These are phyloP conservation scores for Caryopteris hybrid DNA, from an alignment of 305 asterid species.

Conservation along the genomic window DNA sequence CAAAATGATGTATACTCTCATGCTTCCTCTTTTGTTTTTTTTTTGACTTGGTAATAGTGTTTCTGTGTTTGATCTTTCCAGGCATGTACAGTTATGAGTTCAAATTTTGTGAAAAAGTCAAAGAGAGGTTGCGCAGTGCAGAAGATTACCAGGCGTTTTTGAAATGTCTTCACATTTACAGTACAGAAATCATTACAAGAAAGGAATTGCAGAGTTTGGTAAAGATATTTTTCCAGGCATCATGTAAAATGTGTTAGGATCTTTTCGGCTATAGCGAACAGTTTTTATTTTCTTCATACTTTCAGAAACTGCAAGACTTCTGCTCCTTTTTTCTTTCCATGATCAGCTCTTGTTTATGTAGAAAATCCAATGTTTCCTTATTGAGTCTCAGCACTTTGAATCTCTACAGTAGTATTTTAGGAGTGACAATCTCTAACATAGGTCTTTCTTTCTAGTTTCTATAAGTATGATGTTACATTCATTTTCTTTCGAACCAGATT, in stretches of 20 bases:
- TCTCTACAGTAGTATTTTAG: slow-evolving; percentile 3
- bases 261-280: background rate
- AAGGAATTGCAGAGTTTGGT: slow-evolving; percentile 87
- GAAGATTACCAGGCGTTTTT: slow-evolving; percentile 91
- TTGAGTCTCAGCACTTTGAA: slow-evolving; percentile 1
- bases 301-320: background rate
- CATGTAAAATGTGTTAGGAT: background rate
- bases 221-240: slow-evolving; percentile 21
- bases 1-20: background rate
- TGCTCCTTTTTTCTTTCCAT: slow-evolving; percentile 1
- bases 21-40: background rate
- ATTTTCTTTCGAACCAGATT: background rate
- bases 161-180: slow-evolving; percentile 90
- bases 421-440: background rate
- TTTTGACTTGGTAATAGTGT: slow-evolving; percentile 8
- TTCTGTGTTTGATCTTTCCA: slow-evolving; percentile 36
- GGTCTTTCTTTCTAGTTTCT: slow-evolving; percentile 4
- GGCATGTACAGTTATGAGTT: slow-evolving; percentile 72
- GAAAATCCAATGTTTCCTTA: background rate
- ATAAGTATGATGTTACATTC: background rate
- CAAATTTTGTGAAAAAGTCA: slow-evolving; percentile 84
- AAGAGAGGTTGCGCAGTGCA: slow-evolving; percentile 69
- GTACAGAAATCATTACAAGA: slow-evolving; percentile 89
- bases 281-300: slow-evolving; percentile 9
- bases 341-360: slow-evolving; percentile 1